Percentiles rank a stretch among this genome's conserved stretches.
phyloP scores from a whole-genome alignment of 2,329 filamentous ascomycete species.

The Parastagonospora nodorum region DNA sequence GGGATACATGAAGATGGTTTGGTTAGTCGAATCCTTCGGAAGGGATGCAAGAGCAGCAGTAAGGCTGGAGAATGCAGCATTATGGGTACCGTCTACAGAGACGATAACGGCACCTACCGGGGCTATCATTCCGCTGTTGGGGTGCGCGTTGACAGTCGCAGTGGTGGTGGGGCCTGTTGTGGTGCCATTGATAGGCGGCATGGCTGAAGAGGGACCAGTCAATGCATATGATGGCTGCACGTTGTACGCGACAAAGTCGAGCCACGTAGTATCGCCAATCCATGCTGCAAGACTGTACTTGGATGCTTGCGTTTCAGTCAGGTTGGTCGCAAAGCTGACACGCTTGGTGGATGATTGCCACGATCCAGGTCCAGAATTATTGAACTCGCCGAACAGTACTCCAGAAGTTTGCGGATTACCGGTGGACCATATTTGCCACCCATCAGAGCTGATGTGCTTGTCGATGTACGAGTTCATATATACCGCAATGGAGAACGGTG shows the following conservation, averaged over 20 bases:
- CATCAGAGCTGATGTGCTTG: slow-evolving; percentile 39
- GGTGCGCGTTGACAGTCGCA: slow-evolving; percentile 43
- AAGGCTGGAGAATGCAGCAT: slow-evolving; percentile 40
- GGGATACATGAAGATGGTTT: slow-evolving; percentile 64
- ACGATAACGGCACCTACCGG: slow-evolving; percentile 52
- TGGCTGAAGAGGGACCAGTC: slow-evolving; percentile 7
- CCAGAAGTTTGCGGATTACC: slow-evolving; percentile 40
- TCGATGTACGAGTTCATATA: slow-evolving; percentile 46
- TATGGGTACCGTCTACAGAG: slow-evolving; percentile 37
- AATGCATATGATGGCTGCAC: slow-evolving; percentile 35
- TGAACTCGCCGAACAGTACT: slow-evolving; percentile 45
- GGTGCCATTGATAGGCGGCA: slow-evolving; percentile 17
- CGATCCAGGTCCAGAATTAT: slow-evolving; percentile 38
- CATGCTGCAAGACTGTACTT: slow-evolving; percentile 46
- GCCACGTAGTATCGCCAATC: slow-evolving; percentile 50
- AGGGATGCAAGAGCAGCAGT: slow-evolving; percentile 46
- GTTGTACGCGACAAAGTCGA: slow-evolving; percentile 50
- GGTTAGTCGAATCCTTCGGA: slow-evolving; percentile 45
- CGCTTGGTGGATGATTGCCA: slow-evolving; percentile 38
- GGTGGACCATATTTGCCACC: slow-evolving; percentile 43
- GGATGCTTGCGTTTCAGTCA: slow-evolving; percentile 42
- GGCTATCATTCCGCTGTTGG: slow-evolving; percentile 49
- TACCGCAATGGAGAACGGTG: slow-evolving; percentile 36
- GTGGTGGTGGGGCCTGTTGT: slow-evolving; percentile 27
- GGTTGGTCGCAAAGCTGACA: slow-evolving; percentile 44